A percentile compares a stretch with the other conserved stretches of the same genome.
Conservation (phyloP, 257 asterid genomes). For the Nemophila menziesii region DNA sequence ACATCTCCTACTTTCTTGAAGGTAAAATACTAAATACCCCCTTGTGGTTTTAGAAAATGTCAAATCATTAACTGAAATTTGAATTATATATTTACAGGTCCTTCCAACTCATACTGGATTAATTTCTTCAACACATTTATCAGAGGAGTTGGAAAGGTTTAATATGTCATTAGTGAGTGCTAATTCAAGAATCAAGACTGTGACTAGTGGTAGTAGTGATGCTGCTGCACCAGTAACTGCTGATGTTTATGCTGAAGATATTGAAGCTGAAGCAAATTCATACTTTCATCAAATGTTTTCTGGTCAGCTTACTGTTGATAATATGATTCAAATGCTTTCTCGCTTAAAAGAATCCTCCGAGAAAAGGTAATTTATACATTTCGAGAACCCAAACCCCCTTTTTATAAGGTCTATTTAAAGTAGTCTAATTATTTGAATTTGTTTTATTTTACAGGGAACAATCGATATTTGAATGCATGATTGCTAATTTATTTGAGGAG, state of each 20-base stretch:
- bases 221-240: conserved; percentile 40
- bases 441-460: conserved; percentile 60
- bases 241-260: conserved; percentile 58
- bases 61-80: conserved; percentile 4
- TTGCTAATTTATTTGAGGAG: conserved; percentile 79
- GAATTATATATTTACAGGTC: conserved; percentile 53
- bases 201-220: too few relatives aligned
- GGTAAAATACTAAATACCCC: too few relatives aligned
- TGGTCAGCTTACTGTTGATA: conserved; percentile 57
- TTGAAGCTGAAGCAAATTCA: conserved; percentile 71
- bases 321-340: conserved; percentile 72
- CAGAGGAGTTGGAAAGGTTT: conserved; percentile 66
- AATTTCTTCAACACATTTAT: conserved; percentile 42
- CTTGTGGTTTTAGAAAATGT: too few relatives aligned
- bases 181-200: conserved; percentile 39
- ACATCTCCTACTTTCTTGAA: conserved; percentile 58
- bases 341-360: conserved; percentile 73
- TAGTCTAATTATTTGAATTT: conserved; percentile 7
- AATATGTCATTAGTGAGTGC: conserved; percentile 41
- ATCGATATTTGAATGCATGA: conserved; percentile 67
- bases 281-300: conserved; percentile 90
- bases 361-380: conserved; percentile 34
- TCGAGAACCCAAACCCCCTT: not conserved
- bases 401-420: not conserved
- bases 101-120: conserved; percentile 63